Conservation (phyloP, 2,329 filamentous ascomycete genomes). For the Fusarium sp. region DNA sequence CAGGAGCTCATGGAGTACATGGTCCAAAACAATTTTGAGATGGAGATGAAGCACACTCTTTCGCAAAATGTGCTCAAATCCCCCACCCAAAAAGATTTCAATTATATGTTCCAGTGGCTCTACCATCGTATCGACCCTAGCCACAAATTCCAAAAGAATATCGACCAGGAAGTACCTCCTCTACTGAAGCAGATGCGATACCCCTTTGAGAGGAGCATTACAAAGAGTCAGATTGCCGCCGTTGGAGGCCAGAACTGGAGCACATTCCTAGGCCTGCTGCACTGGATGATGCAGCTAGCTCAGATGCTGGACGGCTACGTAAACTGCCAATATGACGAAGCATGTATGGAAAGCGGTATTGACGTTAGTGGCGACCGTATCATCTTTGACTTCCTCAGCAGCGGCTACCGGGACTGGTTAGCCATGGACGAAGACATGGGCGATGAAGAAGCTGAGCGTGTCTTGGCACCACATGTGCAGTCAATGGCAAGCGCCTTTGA, state of each 20-base stretch:
- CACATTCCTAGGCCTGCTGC: constrained; percentile 89
- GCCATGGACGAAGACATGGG: constrained; percentile 89
- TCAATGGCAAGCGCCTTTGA: constrained; percentile 91
- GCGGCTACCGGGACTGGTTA: constrained; percentile 93
- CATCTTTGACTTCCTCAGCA: constrained; percentile 90
- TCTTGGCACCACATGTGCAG: constrained; percentile 85
- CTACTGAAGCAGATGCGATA: constrained; percentile 94
- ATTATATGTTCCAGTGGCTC: constrained; percentile 97
- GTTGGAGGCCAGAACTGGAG: constrained; percentile 98
- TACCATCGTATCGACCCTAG: constrained; percentile 96
- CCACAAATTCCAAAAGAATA: constrained; percentile 92
- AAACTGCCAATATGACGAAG: constrained; percentile 84
- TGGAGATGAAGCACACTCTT: constrained; percentile 96
- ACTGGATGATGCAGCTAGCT: constrained; percentile 99
- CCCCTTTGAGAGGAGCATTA: constrained; percentile 94
- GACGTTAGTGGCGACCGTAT: constrained; percentile 92
- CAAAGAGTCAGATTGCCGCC: constrained; percentile 93
- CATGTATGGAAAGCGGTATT: constrained; percentile 85
- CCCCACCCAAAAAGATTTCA: constrained; percentile 98
- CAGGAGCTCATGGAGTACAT: constrained; percentile 93
- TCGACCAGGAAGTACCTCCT: constrained; percentile 93
- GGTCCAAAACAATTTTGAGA: constrained; percentile 92
- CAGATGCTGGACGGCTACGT: constrained; percentile 91
- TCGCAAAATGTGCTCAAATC: constrained; percentile 91
- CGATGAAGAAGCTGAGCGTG: constrained; percentile 82